phyloP scores from a whole-genome alignment of 1,284 basidiomycete genomes.

The Volvariella volvacea region DNA sequence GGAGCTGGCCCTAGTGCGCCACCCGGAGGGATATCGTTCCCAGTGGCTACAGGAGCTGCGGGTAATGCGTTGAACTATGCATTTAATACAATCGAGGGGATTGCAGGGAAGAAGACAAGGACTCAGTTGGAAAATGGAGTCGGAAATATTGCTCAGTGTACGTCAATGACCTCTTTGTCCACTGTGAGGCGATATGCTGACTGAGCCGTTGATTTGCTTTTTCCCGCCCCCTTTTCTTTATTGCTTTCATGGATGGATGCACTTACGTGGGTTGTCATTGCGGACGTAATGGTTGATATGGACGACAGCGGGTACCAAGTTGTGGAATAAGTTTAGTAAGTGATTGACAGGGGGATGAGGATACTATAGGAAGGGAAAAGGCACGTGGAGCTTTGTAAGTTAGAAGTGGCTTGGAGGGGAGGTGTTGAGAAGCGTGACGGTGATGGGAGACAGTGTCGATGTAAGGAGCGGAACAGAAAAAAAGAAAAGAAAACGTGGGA shows the following conservation, averaged over 20 bases:
- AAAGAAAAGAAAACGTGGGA: too few relatives aligned
- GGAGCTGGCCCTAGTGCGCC: background rate
- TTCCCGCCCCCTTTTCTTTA: conserved; percentile 5
- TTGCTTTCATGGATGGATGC: background rate
- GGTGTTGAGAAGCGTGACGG: too few relatives aligned
- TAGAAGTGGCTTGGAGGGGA: too few relatives aligned
- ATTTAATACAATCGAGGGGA: conserved; percentile 32
- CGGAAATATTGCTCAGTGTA: conserved; percentile 32
- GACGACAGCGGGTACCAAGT: conserved; percentile 33
- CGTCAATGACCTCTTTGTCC: conserved; percentile 15
- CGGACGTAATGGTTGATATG: conserved; percentile 6
- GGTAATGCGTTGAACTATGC: conserved; percentile 26
- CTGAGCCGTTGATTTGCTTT: conserved; percentile 4
- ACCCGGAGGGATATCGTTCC: background rate
- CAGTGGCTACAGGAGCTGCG: conserved; percentile 8
- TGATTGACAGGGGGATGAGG: background rate
- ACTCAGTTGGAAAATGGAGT: conserved; percentile 33
- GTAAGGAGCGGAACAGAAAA: too few relatives aligned
- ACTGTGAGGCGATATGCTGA: background rate
- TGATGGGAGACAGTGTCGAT: too few relatives aligned
- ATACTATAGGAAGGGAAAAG: too few relatives aligned
- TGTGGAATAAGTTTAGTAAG: conserved; percentile 33
- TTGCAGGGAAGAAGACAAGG: conserved; percentile 36
- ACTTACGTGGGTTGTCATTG: conserved; percentile 2
- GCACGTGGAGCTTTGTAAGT: too few relatives aligned